Evolutionary conservation across 441 rosid genomes (phyloP).

Genomic region (Manihot esculenta): DNA sequence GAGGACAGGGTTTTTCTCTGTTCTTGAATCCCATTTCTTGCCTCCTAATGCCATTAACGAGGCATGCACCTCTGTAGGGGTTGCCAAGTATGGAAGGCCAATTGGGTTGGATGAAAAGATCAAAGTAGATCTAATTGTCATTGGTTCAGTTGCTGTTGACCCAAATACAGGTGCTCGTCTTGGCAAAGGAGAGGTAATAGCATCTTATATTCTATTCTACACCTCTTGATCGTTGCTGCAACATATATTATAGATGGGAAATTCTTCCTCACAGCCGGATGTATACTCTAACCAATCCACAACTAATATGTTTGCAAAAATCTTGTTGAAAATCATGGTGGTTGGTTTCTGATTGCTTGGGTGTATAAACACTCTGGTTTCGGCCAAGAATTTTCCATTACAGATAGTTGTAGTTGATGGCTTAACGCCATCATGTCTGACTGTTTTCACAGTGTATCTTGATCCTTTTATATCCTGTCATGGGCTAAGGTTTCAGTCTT

Average conservation of each 20-base stretch:
- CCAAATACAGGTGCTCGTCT: constrained; percentile 81
- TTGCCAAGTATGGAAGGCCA: constrained; percentile 81
- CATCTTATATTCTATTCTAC: constrained; percentile 6
- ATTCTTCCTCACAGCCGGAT: no score
- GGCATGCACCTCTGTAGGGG: constrained; percentile 84
- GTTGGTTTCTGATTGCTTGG: no score
- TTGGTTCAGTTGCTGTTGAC: constrained; percentile 91
- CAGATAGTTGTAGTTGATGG: no score
- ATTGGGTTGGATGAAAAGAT: constrained; percentile 79
- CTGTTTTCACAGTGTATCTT: no score
- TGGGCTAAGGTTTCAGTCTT: not conserved
- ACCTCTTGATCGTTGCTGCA: not conserved
- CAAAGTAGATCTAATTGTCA: constrained; percentile 73
- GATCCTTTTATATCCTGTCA: not conserved
- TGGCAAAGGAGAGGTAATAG: constrained; percentile 90
- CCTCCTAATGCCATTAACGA: constrained; percentile 47
- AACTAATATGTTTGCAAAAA: no score
- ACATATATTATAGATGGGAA: no score
- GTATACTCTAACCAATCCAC: no score
- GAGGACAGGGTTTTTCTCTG: constrained; percentile 87
- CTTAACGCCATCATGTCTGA: no score
- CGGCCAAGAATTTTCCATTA: no score
- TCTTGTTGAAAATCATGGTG: no score
- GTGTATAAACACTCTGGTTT: no score
- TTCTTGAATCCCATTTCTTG: constrained; percentile 53